Conservation (phyloP, 2,329 filamentous ascomycete genomes). For the Chrysosporium keratinophilum region DNA sequence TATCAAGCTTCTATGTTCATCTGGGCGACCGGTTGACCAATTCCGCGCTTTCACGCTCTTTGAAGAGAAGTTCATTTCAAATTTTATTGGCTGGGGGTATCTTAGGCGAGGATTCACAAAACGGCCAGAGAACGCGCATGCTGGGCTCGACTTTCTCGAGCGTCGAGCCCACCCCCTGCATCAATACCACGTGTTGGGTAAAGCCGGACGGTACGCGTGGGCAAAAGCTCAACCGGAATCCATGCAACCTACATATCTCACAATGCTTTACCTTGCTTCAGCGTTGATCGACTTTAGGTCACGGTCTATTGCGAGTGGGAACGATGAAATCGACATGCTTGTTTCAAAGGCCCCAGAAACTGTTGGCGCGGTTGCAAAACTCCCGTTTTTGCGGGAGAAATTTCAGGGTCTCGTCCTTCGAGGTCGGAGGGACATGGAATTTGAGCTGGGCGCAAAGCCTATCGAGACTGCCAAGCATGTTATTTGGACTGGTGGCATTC, state of each 20-base stretch:
- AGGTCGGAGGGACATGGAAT: conserved; percentile 2
- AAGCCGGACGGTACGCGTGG: conserved; percentile 27
- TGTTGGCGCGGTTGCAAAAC: conserved; percentile 27
- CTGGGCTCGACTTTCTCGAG: conserved; percentile 27
- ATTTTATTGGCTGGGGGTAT: conserved; percentile 62
- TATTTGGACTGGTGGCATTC: conserved; percentile 30
- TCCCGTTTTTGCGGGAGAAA: conserved; percentile 34
- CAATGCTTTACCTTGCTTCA: conserved; percentile 36
- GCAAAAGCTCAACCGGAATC: conserved; percentile 30
- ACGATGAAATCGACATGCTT: conserved; percentile 23
- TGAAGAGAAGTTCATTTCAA: conserved; percentile 66
- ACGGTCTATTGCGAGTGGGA: conserved; percentile 28
- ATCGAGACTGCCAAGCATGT: conserved; percentile 17
- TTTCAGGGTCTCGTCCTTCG: conserved; percentile 34
- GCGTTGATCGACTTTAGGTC: conserved; percentile 30
- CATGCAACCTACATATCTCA: conserved; percentile 36
- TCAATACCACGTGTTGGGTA: conserved; percentile 25
- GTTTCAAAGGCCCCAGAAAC: conserved; percentile 29
- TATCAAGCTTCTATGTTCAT: conserved; percentile 55
- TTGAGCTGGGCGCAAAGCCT: not conserved
- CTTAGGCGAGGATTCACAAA: conserved; percentile 27
- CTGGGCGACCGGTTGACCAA: conserved; percentile 47
- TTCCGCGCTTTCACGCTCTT: conserved; percentile 57
- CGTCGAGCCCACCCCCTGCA: conserved; percentile 16
- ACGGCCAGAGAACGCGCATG: conserved; percentile 23